Evolutionary conservation across 2,329 filamentous ascomycete species (phyloP).

Genomic region (Pseudogymnoascus sp.): DNA sequence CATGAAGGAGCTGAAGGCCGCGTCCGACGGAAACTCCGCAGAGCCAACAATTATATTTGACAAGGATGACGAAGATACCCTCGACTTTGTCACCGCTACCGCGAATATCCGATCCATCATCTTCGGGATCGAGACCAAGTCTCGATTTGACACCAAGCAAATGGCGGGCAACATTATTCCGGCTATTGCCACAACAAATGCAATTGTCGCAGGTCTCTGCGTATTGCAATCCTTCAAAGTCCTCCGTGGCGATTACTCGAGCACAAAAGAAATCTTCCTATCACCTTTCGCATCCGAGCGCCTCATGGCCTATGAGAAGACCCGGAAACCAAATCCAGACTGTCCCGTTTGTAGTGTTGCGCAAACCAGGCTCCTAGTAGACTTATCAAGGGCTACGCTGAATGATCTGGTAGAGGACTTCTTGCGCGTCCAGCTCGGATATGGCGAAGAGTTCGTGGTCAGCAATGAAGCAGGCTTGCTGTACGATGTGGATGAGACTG

Average conservation of each 20-base stretch:
- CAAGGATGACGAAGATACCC: slow-evolving; percentile 91
- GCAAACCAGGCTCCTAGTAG: slow-evolving; percentile 59
- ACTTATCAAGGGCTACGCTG: slow-evolving; percentile 66
- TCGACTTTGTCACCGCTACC: slow-evolving; percentile 88
- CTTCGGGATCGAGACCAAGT: slow-evolving; percentile 84
- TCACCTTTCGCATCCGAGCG: slow-evolving; percentile 57
- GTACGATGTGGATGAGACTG: slow-evolving; percentile 83
- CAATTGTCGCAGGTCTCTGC: slow-evolving; percentile 87
- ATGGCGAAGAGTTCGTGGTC: slow-evolving; percentile 74
- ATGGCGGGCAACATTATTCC: slow-evolving; percentile 99
- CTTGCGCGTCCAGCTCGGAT: slow-evolving; percentile 64
- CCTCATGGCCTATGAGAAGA: slow-evolving; percentile 51
- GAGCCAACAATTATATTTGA: slow-evolving; percentile 76
- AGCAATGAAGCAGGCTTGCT: slow-evolving; percentile 69
- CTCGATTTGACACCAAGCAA: slow-evolving; percentile 95
- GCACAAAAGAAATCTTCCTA: slow-evolving; percentile 78
- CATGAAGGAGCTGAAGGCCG: slow-evolving; percentile 55
- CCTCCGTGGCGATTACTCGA: slow-evolving; percentile 61
- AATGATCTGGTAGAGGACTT: slow-evolving; percentile 72
- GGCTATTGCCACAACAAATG: slow-evolving; percentile 95
- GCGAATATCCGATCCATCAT: slow-evolving; percentile 83
- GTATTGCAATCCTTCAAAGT: slow-evolving; percentile 92
- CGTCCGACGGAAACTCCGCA: slow-evolving; percentile 39
- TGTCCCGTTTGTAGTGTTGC: slow-evolving; percentile 79
- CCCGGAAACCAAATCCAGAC: slow-evolving; percentile 63